A percentile compares a stretch with the other conserved stretches of the same genome.
phyloP scores from a whole-genome alignment of 78 protist genomes.

The Creolimax fragrantissima region DNA sequence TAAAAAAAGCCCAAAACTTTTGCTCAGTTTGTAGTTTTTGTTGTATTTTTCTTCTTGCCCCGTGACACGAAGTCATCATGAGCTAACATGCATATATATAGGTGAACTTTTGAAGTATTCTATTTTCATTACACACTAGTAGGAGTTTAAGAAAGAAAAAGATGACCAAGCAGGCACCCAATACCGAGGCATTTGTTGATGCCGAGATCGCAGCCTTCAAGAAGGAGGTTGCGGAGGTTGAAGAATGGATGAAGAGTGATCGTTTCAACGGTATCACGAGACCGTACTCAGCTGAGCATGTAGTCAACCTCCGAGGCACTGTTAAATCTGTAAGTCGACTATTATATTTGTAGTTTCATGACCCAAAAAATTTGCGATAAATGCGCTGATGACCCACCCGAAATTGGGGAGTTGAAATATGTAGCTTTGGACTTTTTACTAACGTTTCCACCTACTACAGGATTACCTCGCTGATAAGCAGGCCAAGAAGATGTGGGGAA shows the following conservation, averaged over 20 bases:
- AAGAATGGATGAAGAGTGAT: constrained; percentile 54
- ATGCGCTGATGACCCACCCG: neutral
- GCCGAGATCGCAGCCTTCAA: constrained; percentile 10
- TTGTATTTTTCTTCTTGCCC: too few species aligned
- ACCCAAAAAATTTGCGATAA: neutral
- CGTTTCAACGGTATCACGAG: constrained; percentile 61
- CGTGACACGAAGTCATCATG: too few species aligned
- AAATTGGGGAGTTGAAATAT: too few species aligned
- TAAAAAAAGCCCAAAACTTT: too few species aligned
- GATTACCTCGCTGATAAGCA: constrained; percentile 1
- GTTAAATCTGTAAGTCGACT: constrained; percentile 6
- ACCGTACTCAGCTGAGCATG: constrained; percentile 60
- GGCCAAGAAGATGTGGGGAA: constrained; percentile 30
- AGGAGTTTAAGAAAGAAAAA: neutral
- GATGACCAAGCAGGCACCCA: neutral
- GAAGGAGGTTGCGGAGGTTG: constrained; percentile 19
- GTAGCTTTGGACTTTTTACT: too few species aligned
- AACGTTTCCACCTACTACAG: neutral
- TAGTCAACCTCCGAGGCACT: constrained; percentile 62
- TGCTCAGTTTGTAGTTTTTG: too few species aligned
- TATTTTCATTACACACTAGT: too few species aligned
- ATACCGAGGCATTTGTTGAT: neutral
- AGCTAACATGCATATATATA: too few species aligned
- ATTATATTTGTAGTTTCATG: too few species aligned
- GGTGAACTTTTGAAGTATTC: too few species aligned